Evolutionary conservation across 2,329 filamentous ascomycete genomes (phyloP).

Genomic region (Diaporthe sp.): DNA sequence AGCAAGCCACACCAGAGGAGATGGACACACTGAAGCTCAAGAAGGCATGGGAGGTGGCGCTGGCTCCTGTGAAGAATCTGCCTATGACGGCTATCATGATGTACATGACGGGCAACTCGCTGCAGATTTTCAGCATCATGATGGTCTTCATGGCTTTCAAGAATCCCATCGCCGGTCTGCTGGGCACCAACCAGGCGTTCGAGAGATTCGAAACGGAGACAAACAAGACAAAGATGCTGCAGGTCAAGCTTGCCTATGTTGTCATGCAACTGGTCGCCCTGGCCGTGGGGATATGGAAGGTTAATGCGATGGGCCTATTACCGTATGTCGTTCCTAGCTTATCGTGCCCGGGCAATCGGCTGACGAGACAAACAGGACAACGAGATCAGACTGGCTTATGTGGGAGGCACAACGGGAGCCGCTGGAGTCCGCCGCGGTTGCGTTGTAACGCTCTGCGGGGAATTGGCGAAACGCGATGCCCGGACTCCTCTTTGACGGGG

Average conservation of each 20-base stretch:
- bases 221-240: constrained; percentile 79
- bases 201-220: constrained; percentile 88
- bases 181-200: constrained; percentile 89
- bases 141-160: constrained; percentile 99
- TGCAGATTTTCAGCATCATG: constrained; percentile 99
- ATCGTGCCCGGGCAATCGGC: not conserved
- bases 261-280: constrained; percentile 87
- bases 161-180: constrained; percentile 87
- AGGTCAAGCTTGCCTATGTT: constrained; percentile 90
- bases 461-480: not conserved
- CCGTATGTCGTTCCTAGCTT: constrained; percentile 71
- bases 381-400: constrained; percentile 95
- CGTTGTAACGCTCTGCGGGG: constrained; percentile 58
- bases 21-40: constrained; percentile 97
- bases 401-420: constrained; percentile 87
- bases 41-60: constrained; percentile 97
- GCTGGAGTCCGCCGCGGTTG: constrained; percentile 75
- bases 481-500: constrained; percentile 1
- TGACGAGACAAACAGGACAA: constrained; percentile 73
- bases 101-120: constrained; percentile 99
- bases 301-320: constrained; percentile 95
- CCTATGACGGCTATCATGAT: constrained; percentile 99
- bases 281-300: constrained; percentile 92
- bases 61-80: constrained; percentile 92
- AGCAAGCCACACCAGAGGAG: constrained; percentile 82